phyloP scores from a whole-genome alignment of 2,329 filamentous ascomycete genomes.

The Fusarium heterosporum region DNA sequence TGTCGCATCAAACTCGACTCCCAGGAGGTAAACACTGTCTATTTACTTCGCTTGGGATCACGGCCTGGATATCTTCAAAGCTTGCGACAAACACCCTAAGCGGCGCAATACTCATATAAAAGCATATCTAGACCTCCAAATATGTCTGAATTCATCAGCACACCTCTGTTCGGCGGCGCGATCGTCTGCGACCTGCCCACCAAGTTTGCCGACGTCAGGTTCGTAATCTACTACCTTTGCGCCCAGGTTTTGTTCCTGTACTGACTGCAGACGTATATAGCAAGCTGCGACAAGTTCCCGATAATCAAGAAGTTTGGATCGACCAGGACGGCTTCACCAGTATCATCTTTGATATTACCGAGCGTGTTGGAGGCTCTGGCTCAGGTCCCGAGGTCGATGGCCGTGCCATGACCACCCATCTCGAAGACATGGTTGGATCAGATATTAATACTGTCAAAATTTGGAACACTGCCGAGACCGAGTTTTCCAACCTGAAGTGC shows the following conservation, averaged over 20 bases:
- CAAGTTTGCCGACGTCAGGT: slow-evolving; percentile 80
- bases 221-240: slow-evolving; percentile 13
- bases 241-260: slow-evolving; percentile 5
- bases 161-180: slow-evolving; percentile 78
- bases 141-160: slow-evolving; percentile 68
- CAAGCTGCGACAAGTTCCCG: slow-evolving; percentile 79
- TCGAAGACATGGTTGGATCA: slow-evolving; percentile 75
- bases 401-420: slow-evolving; percentile 74
- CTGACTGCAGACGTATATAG: slow-evolving; percentile 55
- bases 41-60: not conserved
- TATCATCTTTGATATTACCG: slow-evolving; percentile 90
- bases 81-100: slow-evolving; percentile 15
- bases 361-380: slow-evolving; percentile 74
- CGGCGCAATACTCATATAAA: not conserved
- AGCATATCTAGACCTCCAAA: slow-evolving; percentile 15
- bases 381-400: slow-evolving; percentile 72
- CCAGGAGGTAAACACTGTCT: slow-evolving; percentile 8
- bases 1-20: slow-evolving; percentile 7
- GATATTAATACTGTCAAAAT: slow-evolving; percentile 74
- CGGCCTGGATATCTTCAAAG: not conserved
- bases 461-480: slow-evolving; percentile 72
- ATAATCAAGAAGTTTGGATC: slow-evolving; percentile 94
- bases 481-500: slow-evolving; percentile 67
- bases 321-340: slow-evolving; percentile 85
- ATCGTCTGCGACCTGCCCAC: slow-evolving; percentile 75